phyloP scores from a whole-genome alignment of 1,284 basidiomycete species.

The Papiliotrema terrestris region DNA sequence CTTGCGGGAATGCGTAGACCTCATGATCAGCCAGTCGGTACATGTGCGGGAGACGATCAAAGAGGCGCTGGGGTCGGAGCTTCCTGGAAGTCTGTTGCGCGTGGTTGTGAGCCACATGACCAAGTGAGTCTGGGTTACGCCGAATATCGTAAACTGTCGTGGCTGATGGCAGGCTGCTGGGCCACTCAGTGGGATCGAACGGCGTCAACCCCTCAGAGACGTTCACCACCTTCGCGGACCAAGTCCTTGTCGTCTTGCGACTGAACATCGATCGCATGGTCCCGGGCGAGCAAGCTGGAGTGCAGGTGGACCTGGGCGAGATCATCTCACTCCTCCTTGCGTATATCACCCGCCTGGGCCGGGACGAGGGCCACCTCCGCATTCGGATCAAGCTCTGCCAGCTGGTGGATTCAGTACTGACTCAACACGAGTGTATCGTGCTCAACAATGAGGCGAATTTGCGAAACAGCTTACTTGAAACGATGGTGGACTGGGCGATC shows the following conservation, averaged over 20 bases:
- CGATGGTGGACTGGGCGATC: constrained; percentile 66
- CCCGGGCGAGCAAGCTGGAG: constrained; percentile 57
- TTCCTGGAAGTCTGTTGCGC: constrained; percentile 65
- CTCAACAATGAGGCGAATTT: constrained; percentile 64
- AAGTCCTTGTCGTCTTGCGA: constrained; percentile 66
- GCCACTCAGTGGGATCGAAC: constrained; percentile 27
- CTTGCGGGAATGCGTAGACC: constrained; percentile 65
- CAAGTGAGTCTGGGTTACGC: constrained; percentile 54
- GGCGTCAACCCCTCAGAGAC: constrained; percentile 57
- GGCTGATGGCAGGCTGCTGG: constrained; percentile 21
- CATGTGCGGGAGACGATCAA: constrained; percentile 69
- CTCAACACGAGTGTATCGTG: constrained; percentile 59
- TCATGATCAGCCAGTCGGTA: constrained; percentile 62
- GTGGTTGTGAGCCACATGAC: constrained; percentile 68
- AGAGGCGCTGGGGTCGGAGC: constrained; percentile 73
- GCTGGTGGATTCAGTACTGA: constrained; percentile 66
- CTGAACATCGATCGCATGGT: constrained; percentile 71
- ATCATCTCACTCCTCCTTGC: constrained; percentile 62
- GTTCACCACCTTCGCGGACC: constrained; percentile 68
- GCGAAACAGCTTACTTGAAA: constrained; percentile 69
- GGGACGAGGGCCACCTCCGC: constrained; percentile 56
- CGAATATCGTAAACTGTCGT: too few species aligned
- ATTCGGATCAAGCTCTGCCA: constrained; percentile 72
- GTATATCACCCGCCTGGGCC: constrained; percentile 64
- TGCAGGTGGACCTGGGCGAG: constrained; percentile 66